Conservation (phyloP, 2,329 filamentous ascomycete genomes). For the Raffaelea ambrosiae region DNA sequence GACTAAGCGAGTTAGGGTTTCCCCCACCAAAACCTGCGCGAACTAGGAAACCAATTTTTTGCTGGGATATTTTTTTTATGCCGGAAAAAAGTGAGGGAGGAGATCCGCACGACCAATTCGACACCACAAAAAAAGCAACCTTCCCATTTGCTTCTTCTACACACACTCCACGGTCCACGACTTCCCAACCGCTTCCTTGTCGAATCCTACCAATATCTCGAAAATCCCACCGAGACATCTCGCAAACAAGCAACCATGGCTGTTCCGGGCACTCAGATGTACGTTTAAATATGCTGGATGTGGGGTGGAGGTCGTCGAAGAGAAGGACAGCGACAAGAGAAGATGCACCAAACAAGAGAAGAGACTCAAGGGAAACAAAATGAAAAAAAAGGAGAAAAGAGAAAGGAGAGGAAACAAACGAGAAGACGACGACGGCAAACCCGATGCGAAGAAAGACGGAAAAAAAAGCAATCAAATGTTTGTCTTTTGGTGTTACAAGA, state of each 20-base stretch:
- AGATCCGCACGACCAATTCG: background rate
- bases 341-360: background rate
- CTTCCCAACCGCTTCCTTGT: too few species aligned
- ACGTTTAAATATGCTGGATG: slow-evolving; percentile 25
- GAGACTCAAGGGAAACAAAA: background rate
- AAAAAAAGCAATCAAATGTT: too few species aligned
- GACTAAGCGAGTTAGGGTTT: slow-evolving; percentile 16
- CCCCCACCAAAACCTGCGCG: slow-evolving; percentile 11
- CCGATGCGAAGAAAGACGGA: too few species aligned
- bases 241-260: slow-evolving; percentile 37
- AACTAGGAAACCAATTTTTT: background rate
- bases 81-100: slow-evolving; percentile 1
- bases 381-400: background rate
- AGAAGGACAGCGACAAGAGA: background rate
- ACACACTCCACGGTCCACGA: too few species aligned
- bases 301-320: background rate
- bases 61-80: slow-evolving; percentile 4
- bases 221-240: too few species aligned
- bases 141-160: too few species aligned
- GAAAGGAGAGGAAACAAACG: background rate
- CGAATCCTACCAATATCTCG: background rate
- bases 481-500: slow-evolving; percentile 1
- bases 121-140: too few species aligned
- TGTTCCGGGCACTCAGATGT: slow-evolving; percentile 55
- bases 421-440: background rate